A percentile compares a stretch with the other conserved stretches of the same genome.
These are phyloP conservation scores for Trichocladium uniseriatum DNA, from an alignment of 495 filamentous ascomycete species.

Conservation along the genomic window DNA sequence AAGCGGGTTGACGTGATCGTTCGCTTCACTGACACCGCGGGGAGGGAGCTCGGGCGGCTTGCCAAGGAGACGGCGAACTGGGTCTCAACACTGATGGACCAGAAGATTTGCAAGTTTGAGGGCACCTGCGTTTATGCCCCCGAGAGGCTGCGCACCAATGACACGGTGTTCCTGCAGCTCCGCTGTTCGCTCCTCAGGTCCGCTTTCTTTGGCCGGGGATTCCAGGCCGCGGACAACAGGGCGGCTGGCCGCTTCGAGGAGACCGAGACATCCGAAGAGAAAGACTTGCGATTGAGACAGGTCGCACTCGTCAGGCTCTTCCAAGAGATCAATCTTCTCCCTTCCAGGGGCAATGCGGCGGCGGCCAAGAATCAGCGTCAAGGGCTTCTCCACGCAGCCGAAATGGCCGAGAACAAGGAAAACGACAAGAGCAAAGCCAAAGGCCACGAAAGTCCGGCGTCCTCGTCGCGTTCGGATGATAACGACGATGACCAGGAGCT, in stretches of 20 bases:
- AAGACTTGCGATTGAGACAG: slow-evolving; percentile 72
- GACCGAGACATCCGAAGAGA: slow-evolving; percentile 79
- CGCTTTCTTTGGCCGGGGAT: slow-evolving; percentile 56
- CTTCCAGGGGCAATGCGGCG: slow-evolving; percentile 61
- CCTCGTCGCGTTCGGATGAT: slow-evolving; percentile 49
- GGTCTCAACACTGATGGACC: slow-evolving; percentile 89
- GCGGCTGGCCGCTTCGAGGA: slow-evolving; percentile 53
- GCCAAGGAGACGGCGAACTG: slow-evolving; percentile 85
- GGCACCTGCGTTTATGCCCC: slow-evolving; percentile 85
- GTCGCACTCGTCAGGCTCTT: slow-evolving; percentile 82
- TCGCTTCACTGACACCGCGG: slow-evolving; percentile 74
- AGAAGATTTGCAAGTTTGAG: slow-evolving; percentile 80
- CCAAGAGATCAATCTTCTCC: slow-evolving; percentile 74
- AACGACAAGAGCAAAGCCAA: slow-evolving; percentile 33
- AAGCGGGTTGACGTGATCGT: slow-evolving; percentile 74
- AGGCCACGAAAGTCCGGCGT: slow-evolving; percentile 39
- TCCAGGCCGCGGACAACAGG: slow-evolving; percentile 59
- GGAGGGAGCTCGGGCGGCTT: slow-evolving; percentile 81
- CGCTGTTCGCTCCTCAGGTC: slow-evolving; percentile 64
- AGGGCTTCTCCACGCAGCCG: slow-evolving; percentile 75
- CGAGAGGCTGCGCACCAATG: slow-evolving; percentile 75
- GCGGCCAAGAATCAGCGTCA: slow-evolving; percentile 71
- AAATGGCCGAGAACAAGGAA: slow-evolving; percentile 71
- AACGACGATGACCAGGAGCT: slow-evolving; percentile 77
- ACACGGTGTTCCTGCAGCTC: slow-evolving; percentile 85